Percentiles rank a stretch among this genome's conserved stretches.
Conservation (phyloP, 345 rosid species). For the Cochlearia excelsa region DNA sequence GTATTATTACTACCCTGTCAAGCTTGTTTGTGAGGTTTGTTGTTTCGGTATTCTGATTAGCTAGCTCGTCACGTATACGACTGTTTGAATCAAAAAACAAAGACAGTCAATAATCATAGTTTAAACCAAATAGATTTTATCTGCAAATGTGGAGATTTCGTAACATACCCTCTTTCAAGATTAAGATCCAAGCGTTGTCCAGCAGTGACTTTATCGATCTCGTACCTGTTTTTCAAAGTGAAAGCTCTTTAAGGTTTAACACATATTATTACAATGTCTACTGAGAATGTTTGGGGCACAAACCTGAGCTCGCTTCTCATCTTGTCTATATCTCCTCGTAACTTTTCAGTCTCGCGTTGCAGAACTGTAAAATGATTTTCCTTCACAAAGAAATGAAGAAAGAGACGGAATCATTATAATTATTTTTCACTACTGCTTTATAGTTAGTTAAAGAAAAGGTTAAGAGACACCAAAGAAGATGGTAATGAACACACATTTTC, state of each 20-base stretch:
- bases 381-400: constrained; percentile 36
- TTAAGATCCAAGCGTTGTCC: constrained; percentile 95
- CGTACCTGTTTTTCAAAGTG: constrained; percentile 53
- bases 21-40: constrained; percentile 86
- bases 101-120: too few relatives aligned
- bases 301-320: constrained; percentile 84
- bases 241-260: constrained; percentile 13
- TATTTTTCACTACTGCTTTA: too few relatives aligned
- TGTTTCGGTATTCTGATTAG: constrained; percentile 91
- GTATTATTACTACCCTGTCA: constrained; percentile 55
- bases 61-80: constrained; percentile 82
- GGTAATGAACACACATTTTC: not conserved
- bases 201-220: constrained; percentile 87
- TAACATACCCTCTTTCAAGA: constrained; percentile 81
- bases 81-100: constrained; percentile 39
- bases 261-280: not conserved
- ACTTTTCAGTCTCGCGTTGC: constrained; percentile 89
- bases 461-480: too few relatives aligned
- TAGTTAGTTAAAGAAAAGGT: too few relatives aligned
- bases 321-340: constrained; percentile 73
- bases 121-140: too few relatives aligned
- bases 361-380: constrained; percentile 75
- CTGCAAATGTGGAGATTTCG: too few relatives aligned
- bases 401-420: too few relatives aligned
- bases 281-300: constrained; percentile 1